Base-by-base conservation (phyloP, 148 eudicot species). In the Camellia lanceoleosa region DNA sequence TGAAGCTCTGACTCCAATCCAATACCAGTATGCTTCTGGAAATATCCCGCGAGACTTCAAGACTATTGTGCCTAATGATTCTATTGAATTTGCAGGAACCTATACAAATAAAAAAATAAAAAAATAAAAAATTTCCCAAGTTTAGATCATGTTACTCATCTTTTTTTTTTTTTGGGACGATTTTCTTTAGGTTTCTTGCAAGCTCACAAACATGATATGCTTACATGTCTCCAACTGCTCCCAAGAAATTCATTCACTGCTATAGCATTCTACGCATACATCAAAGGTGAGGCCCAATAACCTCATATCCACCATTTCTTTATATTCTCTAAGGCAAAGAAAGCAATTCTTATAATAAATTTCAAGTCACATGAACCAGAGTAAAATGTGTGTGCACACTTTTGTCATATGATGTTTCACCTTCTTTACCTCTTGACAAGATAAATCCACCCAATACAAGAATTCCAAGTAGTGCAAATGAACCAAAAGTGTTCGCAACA, bases 271-370 rank as follows among this genome's bases (percentile, higher is more conserved):
- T 90, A 89, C 42, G 83, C 92, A 77, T 94, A 94, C 89, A 78
- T 89, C 83, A 92, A 6, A 3, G 98, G 98, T 44, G 98, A 94
- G 73, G 86, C 30, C 96, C 94, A 94, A 73, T 94, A 92, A 63
- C 96, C 95, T 96, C 98, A 94, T 83, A 88, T 89, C 98, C 98
- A 94, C 96, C 98, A 94, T 55, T 82, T 87, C 81, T 89, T 94
- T 23, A 94, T 73, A 66, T 82, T 75, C 52, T 85, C 98, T 90
- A 85, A 55, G 51, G 19, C 18, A 42, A 38, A 5, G 0, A 73
- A 42, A 76, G 30, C 71, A 54, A 64, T 23, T 23, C 30, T 23
- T 0, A 23, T 23, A 23, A 23, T 23, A 23, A 23, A 23, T 0
- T 23, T 23, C 30, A 23, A 23, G 30, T 23, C 30, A 23, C 30